phyloP scores from a whole-genome alignment of 305 asterid genomes.

The Salvia sclarea region DNA sequence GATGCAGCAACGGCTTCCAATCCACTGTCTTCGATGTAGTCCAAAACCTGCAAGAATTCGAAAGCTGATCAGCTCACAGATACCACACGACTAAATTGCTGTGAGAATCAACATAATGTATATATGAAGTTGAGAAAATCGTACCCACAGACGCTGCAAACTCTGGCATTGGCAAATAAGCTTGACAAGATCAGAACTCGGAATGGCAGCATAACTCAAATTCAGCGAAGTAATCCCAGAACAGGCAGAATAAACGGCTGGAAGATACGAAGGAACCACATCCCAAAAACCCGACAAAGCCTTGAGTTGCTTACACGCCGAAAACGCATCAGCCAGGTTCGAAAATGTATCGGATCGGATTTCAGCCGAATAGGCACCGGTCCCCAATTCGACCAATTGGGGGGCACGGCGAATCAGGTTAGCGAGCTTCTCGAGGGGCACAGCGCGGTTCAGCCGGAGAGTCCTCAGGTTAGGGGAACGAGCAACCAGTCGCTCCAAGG shows the following conservation, averaged over 20 bases:
- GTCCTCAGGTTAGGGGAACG: slow-evolving; percentile 76
- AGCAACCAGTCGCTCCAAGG: slow-evolving; percentile 79
- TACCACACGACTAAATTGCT: neutral
- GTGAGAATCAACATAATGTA: neutral
- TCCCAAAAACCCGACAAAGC: slow-evolving; percentile 97
- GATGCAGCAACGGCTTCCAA: slow-evolving; percentile 70
- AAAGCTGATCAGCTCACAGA: slow-evolving; percentile 7
- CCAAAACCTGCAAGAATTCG: slow-evolving; percentile 62
- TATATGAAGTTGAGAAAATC: slow-evolving; percentile 17
- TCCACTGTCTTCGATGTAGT: slow-evolving; percentile 90
- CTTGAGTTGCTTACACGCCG: slow-evolving; percentile 69
- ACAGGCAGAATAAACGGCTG: slow-evolving; percentile 73
- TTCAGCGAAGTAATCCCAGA: slow-evolving; percentile 74
- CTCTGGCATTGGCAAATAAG: slow-evolving; percentile 71
- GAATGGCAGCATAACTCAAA: slow-evolving; percentile 78
- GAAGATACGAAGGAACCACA: slow-evolving; percentile 77
- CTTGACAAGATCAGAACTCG: slow-evolving; percentile 70
- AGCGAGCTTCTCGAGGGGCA: slow-evolving; percentile 89
- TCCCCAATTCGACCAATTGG: slow-evolving; percentile 86
- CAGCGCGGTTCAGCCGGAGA: slow-evolving; percentile 81
- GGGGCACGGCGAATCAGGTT: slow-evolving; percentile 73
- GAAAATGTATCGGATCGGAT: slow-evolving; percentile 60
- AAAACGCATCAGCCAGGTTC: slow-evolving; percentile 63
- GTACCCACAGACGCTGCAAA: slow-evolving; percentile 87
- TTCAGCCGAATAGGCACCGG: slow-evolving; percentile 83